Percentiles rank a stretch among this genome's conserved stretches.
Conservation (phyloP, 83 land plant genomes). For the Picea abies region DNA sequence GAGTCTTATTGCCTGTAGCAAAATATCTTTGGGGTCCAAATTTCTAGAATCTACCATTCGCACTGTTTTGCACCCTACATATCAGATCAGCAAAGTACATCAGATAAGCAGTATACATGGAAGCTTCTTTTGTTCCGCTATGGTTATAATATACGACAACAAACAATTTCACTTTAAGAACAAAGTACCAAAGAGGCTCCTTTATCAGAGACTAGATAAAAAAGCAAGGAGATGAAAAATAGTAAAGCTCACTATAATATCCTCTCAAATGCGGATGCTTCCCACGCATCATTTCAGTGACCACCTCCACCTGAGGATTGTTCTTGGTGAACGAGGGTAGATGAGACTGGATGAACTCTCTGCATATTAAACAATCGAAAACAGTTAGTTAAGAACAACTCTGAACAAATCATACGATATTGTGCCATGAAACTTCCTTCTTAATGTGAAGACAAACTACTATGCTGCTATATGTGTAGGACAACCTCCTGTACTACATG, state of each 20-base stretch:
- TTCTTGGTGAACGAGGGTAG: constrained; percentile 68
- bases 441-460: too few species aligned
- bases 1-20: constrained; percentile 60
- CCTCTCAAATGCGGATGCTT: too few species aligned
- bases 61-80: constrained; percentile 63
- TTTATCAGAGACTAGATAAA: not conserved
- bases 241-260: constrained; percentile 53
- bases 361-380: constrained; percentile 15
- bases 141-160: too few species aligned
- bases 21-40: constrained; percentile 57
- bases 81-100: constrained; percentile 1
- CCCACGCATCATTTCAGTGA: too few species aligned
- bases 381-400: too few species aligned
- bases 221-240: not conserved
- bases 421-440: too few species aligned
- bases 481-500: too few species aligned
- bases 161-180: not conserved
- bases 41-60: constrained; percentile 82
- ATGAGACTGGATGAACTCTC: constrained; percentile 77
- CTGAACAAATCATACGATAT: too few species aligned
- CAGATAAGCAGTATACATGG: not conserved
- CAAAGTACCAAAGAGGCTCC: not conserved
- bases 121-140: too few species aligned
- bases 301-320: too few species aligned
- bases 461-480: too few species aligned